These are phyloP conservation scores for Triglochin maritima DNA, from an alignment of 106 monocot species.

Conservation along the genomic window DNA sequence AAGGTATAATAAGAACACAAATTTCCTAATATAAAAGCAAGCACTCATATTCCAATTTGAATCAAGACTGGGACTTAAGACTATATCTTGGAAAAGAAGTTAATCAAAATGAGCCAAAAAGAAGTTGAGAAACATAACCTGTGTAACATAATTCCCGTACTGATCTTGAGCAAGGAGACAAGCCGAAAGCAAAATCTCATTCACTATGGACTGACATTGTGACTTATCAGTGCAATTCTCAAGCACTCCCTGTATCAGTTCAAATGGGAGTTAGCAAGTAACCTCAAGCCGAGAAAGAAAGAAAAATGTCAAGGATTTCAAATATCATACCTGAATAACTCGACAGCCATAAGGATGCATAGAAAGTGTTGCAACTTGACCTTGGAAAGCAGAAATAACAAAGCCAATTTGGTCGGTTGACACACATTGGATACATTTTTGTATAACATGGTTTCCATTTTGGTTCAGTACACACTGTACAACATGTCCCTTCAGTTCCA, in stretches of 20 bases:
- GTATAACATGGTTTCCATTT: conserved; percentile 98
- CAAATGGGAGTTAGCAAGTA: neutral
- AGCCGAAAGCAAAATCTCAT: conserved; percentile 85
- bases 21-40: neutral
- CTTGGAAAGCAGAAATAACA: conserved; percentile 72
- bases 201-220: conserved; percentile 60
- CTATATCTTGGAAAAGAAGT: neutral
- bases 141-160: conserved; percentile 98
- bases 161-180: conserved; percentile 86
- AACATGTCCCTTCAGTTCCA: conserved; percentile 84
- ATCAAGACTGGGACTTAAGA: neutral
- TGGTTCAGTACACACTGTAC: conserved; percentile 93
- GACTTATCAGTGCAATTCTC: conserved; percentile 74
- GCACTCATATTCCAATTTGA: neutral
- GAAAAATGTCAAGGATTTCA: neutral
- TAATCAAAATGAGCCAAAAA: too few species aligned
- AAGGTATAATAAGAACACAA: neutral
- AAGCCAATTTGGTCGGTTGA: conserved; percentile 74
- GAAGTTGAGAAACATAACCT: conserved; percentile 32
- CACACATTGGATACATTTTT: conserved; percentile 97
- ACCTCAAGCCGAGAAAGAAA: neutral
- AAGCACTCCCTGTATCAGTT: conserved; percentile 60
- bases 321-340: conserved; percentile 73
- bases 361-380: conserved; percentile 72
- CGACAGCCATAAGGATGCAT: conserved; percentile 95